phyloP scores from a whole-genome alignment of 2,329 filamentous ascomycete species.

The Xylariomycetidae sp. region DNA sequence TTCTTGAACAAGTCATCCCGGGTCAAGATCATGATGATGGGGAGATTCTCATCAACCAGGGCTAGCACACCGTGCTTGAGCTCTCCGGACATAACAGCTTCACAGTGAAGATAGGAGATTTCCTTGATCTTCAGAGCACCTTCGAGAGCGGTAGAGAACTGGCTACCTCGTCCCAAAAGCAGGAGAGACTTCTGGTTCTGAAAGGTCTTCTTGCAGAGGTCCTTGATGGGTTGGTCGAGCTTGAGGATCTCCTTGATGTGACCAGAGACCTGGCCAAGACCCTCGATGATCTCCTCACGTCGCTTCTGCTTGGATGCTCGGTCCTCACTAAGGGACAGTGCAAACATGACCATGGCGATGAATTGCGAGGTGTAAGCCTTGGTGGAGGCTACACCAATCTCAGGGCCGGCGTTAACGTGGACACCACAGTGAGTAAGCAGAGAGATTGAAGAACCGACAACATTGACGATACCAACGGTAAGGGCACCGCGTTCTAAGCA shows the following conservation, averaged over 20 bases:
- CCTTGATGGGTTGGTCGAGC: constrained; percentile 90
- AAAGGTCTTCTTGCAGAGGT: constrained; percentile 86
- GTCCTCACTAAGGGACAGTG: constrained; percentile 91
- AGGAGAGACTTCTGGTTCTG: constrained; percentile 96
- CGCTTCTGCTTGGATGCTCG: constrained; percentile 89
- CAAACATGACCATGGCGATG: constrained; percentile 99
- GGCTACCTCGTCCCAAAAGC: constrained; percentile 87
- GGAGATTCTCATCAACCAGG: constrained; percentile 94
- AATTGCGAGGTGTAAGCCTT: constrained; percentile 99
- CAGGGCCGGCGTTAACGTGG: constrained; percentile 96
- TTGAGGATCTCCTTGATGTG: constrained; percentile 92
- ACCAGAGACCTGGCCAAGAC: constrained; percentile 77
- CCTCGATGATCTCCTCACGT: constrained; percentile 94
- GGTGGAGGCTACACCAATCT: constrained; percentile 98
- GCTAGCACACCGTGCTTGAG: constrained; percentile 98
- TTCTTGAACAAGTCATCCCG: constrained; percentile 95
- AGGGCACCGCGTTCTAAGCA: constrained; percentile 95
- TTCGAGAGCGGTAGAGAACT: constrained; percentile 95
- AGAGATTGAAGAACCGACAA: constrained; percentile 97
- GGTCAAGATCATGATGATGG: constrained; percentile 99
- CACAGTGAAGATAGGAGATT: constrained; percentile 98
- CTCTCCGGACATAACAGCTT: constrained; percentile 99
- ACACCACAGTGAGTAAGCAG: constrained; percentile 99
- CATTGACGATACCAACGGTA: constrained; percentile 97
- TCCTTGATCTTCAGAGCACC: constrained; percentile 99